These are phyloP conservation scores for Nidularia sp. DNA, from an alignment of 768 basidiomycete species.

Conservation along the genomic window DNA sequence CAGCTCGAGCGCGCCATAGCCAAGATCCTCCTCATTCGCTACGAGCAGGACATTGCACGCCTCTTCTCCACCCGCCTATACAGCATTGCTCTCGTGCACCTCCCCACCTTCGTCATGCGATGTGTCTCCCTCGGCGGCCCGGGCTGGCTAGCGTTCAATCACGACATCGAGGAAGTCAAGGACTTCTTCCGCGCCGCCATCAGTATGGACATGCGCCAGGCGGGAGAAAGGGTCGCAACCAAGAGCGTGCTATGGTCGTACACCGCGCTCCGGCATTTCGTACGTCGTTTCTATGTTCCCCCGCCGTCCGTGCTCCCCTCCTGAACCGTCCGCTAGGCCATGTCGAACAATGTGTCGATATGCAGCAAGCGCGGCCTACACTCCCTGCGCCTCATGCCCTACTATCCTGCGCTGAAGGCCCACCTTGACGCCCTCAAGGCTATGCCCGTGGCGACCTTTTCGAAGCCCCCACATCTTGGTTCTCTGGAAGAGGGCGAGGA, in stretches of 20 bases:
- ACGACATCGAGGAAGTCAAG: slow-evolving; percentile 66
- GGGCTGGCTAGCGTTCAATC: slow-evolving; percentile 65
- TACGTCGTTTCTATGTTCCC: slow-evolving; percentile 28
- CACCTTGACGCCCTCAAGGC: slow-evolving; percentile 62
- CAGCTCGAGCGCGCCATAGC: slow-evolving; percentile 68
- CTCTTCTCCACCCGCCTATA: slow-evolving; percentile 71
- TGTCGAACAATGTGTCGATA: slow-evolving; percentile 66
- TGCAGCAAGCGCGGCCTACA: slow-evolving; percentile 65
- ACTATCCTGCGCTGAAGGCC: slow-evolving; percentile 52
- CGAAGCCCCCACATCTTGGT: slow-evolving; percentile 65
- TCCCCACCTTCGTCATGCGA: slow-evolving; percentile 67
- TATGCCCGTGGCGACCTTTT: slow-evolving; percentile 50
- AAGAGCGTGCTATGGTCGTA: slow-evolving; percentile 81
- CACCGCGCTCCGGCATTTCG: slow-evolving; percentile 72
- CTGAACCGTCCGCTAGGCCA: slow-evolving; percentile 38
- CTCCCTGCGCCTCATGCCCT: slow-evolving; percentile 60
- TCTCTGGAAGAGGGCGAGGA: slow-evolving; percentile 54
- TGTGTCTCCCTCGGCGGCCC: slow-evolving; percentile 59
- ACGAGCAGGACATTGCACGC: slow-evolving; percentile 71
- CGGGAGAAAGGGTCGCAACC: slow-evolving; percentile 73
- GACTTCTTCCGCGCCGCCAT: slow-evolving; percentile 70
- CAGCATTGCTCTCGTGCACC: slow-evolving; percentile 57
- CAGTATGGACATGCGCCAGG: slow-evolving; percentile 75
- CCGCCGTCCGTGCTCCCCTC: slow-evolving; percentile 1
- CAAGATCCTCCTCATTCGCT: slow-evolving; percentile 62